Conservation (phyloP, 225 moss, liverwort and hornwort species). For the Physcomitrium patens region DNA sequence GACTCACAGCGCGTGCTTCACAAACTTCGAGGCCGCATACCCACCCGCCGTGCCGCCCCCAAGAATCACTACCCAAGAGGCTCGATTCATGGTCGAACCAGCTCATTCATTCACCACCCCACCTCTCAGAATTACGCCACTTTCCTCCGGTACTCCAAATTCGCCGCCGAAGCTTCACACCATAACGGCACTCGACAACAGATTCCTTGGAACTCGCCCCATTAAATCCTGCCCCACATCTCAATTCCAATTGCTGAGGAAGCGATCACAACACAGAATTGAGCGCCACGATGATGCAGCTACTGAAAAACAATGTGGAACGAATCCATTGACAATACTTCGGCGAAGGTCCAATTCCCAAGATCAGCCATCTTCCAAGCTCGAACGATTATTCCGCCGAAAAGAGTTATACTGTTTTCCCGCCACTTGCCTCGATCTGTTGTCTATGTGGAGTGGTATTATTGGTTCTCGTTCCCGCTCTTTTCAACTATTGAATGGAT, state of each 20-base stretch:
- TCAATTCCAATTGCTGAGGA: background rate
- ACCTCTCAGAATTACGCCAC: background rate
- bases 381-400: slow-evolving; percentile 27
- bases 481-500: too few species aligned
- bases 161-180: background rate
- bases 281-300: slow-evolving; percentile 2
- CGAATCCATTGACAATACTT: background rate
- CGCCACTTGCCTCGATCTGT: background rate
- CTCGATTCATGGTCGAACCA: too few species aligned
- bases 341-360: slow-evolving; percentile 17
- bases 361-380: slow-evolving; percentile 11
- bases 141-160: background rate
- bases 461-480: too few species aligned
- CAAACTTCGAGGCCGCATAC: too few species aligned
- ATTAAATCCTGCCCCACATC: slow-evolving; percentile 10
- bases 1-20: too few species aligned
- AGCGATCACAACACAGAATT: background rate
- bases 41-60: too few species aligned
- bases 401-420: background rate
- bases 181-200: too few species aligned
- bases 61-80: too few species aligned
- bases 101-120: too few species aligned
- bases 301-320: background rate
- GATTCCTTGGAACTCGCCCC: too few species aligned
- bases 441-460: too few species aligned